Percentiles rank a stretch among this genome's conserved stretches.
These are phyloP conservation scores for Cyberlindnera petersonii DNA, from an alignment of 805 yeast species.

Conservation along the genomic window DNA sequence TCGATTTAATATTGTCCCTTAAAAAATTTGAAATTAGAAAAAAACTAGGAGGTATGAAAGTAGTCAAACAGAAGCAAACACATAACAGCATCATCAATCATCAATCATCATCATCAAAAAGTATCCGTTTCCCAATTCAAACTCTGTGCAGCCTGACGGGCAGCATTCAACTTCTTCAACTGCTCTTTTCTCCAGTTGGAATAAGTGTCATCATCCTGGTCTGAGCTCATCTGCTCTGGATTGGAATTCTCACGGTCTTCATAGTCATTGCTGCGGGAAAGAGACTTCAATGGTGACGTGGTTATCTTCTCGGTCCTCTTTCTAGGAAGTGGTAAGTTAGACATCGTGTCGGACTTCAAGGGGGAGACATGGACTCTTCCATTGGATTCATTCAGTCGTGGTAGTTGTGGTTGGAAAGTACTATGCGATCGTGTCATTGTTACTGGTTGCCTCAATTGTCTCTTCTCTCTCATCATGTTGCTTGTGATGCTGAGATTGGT, in stretches of 20 bases:
- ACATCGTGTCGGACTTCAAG: slow-evolving; percentile 13
- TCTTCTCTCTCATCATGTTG: slow-evolving; percentile 12
- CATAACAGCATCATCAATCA: too few relatives aligned
- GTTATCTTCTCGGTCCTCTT: slow-evolving; percentile 13
- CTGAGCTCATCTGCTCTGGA: slow-evolving; percentile 11
- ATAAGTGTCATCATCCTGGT: slow-evolving; percentile 21
- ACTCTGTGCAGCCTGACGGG: slow-evolving; percentile 2
- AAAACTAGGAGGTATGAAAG: neutral
- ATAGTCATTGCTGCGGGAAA: slow-evolving; percentile 18
- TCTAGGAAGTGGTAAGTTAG: slow-evolving; percentile 12
- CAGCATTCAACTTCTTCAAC: slow-evolving; percentile 23
- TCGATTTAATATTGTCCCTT: neutral
- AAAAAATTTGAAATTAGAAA: neutral
- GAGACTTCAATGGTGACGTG: slow-evolving; percentile 28
- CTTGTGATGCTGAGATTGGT: slow-evolving; percentile 9
- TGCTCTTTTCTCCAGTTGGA: slow-evolving; percentile 28
- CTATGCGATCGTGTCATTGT: slow-evolving; percentile 21
- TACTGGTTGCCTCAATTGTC: slow-evolving; percentile 11
- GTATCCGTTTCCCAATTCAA: slow-evolving; percentile 18
- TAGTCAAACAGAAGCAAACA: neutral
- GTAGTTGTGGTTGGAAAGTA: slow-evolving; percentile 23
- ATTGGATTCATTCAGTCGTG: slow-evolving; percentile 16
- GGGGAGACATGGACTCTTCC: slow-evolving; percentile 16
- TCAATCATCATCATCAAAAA: slow-evolving; percentile 12
- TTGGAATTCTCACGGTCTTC: slow-evolving; percentile 6